Base-by-base conservation (phyloP, 1,284 basidiomycete genomes). In the Tylopilus orsonianus region DNA sequence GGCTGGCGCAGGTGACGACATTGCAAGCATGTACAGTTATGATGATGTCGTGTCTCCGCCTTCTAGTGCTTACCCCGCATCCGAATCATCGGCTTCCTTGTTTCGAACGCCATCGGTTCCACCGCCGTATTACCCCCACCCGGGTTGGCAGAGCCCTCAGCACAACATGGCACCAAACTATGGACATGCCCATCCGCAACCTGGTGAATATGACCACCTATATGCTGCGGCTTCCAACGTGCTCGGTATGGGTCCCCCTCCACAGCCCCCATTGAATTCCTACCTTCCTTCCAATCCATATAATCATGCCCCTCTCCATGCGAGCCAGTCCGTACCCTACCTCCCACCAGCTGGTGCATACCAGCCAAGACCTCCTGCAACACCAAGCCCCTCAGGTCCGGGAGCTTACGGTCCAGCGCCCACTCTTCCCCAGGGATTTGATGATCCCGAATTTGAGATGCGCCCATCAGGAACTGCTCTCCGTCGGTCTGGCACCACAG, bases 191-290 rank as follows among this genome's bases (percentile, higher is more conserved):
- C 55, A 49, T 23, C 55, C 65, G 22, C 69, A 62, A 20, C 62
- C 65, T 32, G 62, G 62, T 39, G 74, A 77, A 46, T 79, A 77
- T 54, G 80, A 83, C 60, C 71, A 74, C 32, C 64, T 85, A 16
- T 81, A 86, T 61, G 75, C 78, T 9, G 87, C 87, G 2, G 91
- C 91, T 3, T 90, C 87, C 26, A 83, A 88, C 62, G 86, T 93
- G 18, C 75, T 94, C 8, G 90, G 91, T 20, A 82, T 86, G 78
- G 79, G 75, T 0, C 82, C 79, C 23, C 81, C 81, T 47, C 81
- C 73, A 48, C 63, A 64, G 32, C 48, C 52, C 22, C 47, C 39
- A n/a, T 43, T 53, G 46, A 55, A 53, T 14, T 23, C 54, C 57
- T 62, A 65, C 59, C 44, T 56, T 23, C 44, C 64, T 23, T 50